Conservation (phyloP, 768 basidiomycete species). For the Infundibulicybe gibba region DNA sequence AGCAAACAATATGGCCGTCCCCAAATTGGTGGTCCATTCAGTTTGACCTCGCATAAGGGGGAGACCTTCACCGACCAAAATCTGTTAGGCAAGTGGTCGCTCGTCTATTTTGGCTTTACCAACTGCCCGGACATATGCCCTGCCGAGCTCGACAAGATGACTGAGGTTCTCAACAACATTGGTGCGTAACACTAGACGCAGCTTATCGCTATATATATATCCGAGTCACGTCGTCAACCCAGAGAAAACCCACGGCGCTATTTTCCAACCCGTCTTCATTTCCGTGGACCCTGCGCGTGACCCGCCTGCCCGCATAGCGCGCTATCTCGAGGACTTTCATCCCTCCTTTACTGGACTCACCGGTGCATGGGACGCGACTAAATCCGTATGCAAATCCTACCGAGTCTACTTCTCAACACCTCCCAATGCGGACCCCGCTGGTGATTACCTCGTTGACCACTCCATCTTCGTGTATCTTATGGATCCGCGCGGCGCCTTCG, state of each 20-base stretch:
- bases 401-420: constrained; percentile 99
- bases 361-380: constrained; percentile 79
- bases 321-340: constrained; percentile 85
- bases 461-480: constrained; percentile 98
- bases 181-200: constrained; percentile 40
- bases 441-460: constrained; percentile 97
- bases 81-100: constrained; percentile 86
- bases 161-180: constrained; percentile 64
- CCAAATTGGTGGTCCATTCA: constrained; percentile 89
- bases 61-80: constrained; percentile 78
- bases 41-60: constrained; percentile 62
- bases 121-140: constrained; percentile 99
- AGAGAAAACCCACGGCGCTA: constrained; percentile 68
- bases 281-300: constrained; percentile 97
- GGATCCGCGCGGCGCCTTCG: constrained; percentile 92
- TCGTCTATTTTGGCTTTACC: constrained; percentile 97
- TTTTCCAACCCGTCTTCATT: constrained; percentile 90
- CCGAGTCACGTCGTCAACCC: constrained; percentile 1
- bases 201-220: background rate
- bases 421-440: constrained; percentile 77
- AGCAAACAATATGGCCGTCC: constrained; percentile 79
- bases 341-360: constrained; percentile 85
- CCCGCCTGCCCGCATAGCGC: constrained; percentile 51
- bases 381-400: constrained; percentile 90
- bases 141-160: constrained; percentile 95